Base-by-base conservation (phyloP, 176 grass and related monocot species). In the Bothriochloa decipiens region DNA sequence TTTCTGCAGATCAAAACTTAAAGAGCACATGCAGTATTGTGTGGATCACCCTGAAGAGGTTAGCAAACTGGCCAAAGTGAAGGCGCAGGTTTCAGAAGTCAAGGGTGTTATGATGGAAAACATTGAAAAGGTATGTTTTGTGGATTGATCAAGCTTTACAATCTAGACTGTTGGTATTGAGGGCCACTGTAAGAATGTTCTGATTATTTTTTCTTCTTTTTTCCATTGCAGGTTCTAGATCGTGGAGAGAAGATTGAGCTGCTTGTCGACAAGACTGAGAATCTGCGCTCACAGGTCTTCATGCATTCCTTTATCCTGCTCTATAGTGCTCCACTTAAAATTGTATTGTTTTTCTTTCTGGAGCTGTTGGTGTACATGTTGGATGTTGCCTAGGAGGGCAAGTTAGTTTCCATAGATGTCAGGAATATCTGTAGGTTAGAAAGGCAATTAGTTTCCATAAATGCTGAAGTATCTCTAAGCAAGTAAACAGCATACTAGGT, bases 81-180 rank as follows among this genome's bases (percentile, higher is more conserved):
- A 97, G 80, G 95, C 92, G n/a, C 95, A 97, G 82, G 95, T 97
- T 62, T 97, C 95, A 63, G 95, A 97, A 89, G 95, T 97, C 18
- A 97, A 97, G 78, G 92, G 90, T 17, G 95, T 97, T 73, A 97
- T 97, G 95, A 94, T 94, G 95, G 90, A 94, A 77, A 97, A 97
- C 37, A 97, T 97, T 35, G 95, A 97, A 20, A 97, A 97, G 95
- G 95, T 91, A 74, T 14, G 8, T 25, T 4, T 27, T 37, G 16
- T 5, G 1, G 35, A 70, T 68, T n/a, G 40, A 25, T 28, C 49
- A 14, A 49, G 29, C 43, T 60, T n/a, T 13, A 36, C 5, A 2
- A 26, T 36, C 11, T 42, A 17, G 22, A 39, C 4, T 1, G 23
- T 65, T 18, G 11, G 60, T 6, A 73, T 47, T 5, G 33, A 26